Percentiles rank a stretch among this genome's conserved stretches.
Evolutionary conservation across 169 alveolate genomes (phyloP).

Genomic region (Plasmodium malariae): DNA sequence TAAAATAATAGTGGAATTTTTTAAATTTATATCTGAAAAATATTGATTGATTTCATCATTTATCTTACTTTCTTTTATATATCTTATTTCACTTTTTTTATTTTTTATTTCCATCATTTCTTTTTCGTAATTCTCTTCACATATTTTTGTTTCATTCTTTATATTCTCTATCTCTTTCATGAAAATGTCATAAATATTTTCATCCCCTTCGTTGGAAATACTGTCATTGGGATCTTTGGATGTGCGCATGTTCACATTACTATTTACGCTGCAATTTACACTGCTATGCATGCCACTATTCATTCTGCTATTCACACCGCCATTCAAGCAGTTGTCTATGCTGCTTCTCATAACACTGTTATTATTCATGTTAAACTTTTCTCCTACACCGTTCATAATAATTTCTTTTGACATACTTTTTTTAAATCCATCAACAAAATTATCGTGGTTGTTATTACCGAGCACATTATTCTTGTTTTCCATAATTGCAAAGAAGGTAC

Average conservation of each 20-base stretch:
- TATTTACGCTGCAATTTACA: not conserved
- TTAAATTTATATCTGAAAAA: constrained; percentile 29
- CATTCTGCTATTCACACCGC: not conserved
- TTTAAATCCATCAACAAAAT: not conserved
- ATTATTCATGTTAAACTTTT: not conserved
- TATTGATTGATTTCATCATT: constrained; percentile 43
- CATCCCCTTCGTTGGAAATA: constrained; percentile 16
- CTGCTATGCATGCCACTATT: not conserved
- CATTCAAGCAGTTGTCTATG: not conserved
- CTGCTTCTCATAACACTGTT: not conserved
- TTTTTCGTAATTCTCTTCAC: constrained; percentile 53
- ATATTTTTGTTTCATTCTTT: constrained; percentile 33
- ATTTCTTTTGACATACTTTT: not conserved
- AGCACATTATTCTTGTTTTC: not conserved
- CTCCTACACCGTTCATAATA: not conserved
- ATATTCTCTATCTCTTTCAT: constrained; percentile 38
- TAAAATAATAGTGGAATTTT: constrained; percentile 13
- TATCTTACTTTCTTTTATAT: constrained; percentile 40
- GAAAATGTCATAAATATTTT: constrained; percentile 12
- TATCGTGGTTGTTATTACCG: not conserved
- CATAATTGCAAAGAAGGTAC: too few species aligned
- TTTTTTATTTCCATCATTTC: constrained; percentile 64
- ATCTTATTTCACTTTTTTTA: constrained; percentile 52
- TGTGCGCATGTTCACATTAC: too few species aligned
- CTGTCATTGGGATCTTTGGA: too few species aligned